Percentiles rank a stretch among this genome's conserved stretches.
Conservation (phyloP, 108 stramenopile genomes). For the Cyclotella sp. region DNA sequence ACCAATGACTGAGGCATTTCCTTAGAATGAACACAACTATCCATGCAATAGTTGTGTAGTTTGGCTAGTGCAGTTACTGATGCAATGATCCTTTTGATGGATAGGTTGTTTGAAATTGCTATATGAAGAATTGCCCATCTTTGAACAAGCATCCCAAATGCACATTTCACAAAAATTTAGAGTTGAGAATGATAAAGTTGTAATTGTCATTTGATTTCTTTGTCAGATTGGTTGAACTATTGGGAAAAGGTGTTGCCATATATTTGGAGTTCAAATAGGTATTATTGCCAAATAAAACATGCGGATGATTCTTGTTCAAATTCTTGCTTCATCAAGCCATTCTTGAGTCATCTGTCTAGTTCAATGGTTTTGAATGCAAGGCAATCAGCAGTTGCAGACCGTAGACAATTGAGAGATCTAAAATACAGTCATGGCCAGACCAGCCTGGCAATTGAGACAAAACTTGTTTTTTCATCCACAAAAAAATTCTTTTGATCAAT, state of each 20-base stretch:
- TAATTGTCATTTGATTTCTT: slow-evolving; percentile 3
- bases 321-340: slow-evolving; percentile 20
- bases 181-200: slow-evolving; percentile 37
- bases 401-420: slow-evolving; percentile 31
- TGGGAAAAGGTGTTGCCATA: slow-evolving; percentile 47
- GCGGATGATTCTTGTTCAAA: neutral
- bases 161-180: slow-evolving; percentile 24
- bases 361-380: slow-evolving; percentile 26
- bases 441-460: slow-evolving; percentile 41
- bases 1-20: neutral
- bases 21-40: neutral
- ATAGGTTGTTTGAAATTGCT: neutral
- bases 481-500: slow-evolving; percentile 34
- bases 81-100: neutral
- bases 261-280: slow-evolving; percentile 40
- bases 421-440: slow-evolving; percentile 18
- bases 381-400: slow-evolving; percentile 18
- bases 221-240: neutral
- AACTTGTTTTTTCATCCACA: slow-evolving; percentile 47
- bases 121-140: slow-evolving; percentile 18
- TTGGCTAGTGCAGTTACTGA: neutral
- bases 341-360: slow-evolving; percentile 4
- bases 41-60: slow-evolving; percentile 28
- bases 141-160: slow-evolving; percentile 31
- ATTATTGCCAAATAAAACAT: slow-evolving; percentile 45